phyloP scores from a whole-genome alignment of 192 early-diverging fungal species.

The Coemansia sp. region DNA sequence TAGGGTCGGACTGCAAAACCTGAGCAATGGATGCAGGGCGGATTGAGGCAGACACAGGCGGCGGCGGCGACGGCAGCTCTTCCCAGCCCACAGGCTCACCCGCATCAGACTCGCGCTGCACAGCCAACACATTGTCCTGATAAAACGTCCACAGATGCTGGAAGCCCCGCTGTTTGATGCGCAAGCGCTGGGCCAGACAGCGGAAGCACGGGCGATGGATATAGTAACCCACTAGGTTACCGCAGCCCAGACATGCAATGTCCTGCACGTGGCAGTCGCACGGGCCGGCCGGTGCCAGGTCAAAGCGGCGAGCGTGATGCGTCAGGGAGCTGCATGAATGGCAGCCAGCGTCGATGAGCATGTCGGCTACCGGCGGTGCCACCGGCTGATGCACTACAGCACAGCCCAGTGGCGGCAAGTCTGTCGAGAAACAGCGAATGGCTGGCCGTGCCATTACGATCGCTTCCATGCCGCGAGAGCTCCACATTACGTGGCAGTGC shows the following conservation, averaged over 20 bases:
- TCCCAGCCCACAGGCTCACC: constrained; percentile 44
- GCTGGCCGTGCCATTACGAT: constrained; percentile 50
- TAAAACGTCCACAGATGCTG: constrained; percentile 56
- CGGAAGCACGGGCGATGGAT: constrained; percentile 54
- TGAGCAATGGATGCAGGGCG: background rate
- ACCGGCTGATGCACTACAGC: constrained; percentile 46
- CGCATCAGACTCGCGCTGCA: constrained; percentile 40
- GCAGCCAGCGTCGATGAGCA: constrained; percentile 35
- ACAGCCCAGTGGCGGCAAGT: constrained; percentile 50
- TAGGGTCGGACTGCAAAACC: constrained; percentile 4
- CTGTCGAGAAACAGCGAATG: constrained; percentile 49
- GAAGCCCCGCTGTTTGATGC: constrained; percentile 51
- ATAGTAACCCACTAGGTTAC: constrained; percentile 51
- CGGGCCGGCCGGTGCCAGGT: constrained; percentile 45
- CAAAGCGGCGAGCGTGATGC: constrained; percentile 49
- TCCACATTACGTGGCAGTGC: constrained; percentile 48
- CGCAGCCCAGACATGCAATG: constrained; percentile 51
- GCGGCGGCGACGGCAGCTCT: constrained; percentile 33
- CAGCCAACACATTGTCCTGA: constrained; percentile 45
- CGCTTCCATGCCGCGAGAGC: constrained; percentile 53
- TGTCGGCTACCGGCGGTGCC: constrained; percentile 30
- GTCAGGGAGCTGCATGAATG: constrained; percentile 39
- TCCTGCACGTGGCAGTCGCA: constrained; percentile 56
- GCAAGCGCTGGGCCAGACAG: constrained; percentile 48
- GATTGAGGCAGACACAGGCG: constrained; percentile 25